Evolutionary conservation across 257 asterid genomes (phyloP), one percentile per base, ranked within the genome.

Genomic region (Plantago ovata): DNA sequence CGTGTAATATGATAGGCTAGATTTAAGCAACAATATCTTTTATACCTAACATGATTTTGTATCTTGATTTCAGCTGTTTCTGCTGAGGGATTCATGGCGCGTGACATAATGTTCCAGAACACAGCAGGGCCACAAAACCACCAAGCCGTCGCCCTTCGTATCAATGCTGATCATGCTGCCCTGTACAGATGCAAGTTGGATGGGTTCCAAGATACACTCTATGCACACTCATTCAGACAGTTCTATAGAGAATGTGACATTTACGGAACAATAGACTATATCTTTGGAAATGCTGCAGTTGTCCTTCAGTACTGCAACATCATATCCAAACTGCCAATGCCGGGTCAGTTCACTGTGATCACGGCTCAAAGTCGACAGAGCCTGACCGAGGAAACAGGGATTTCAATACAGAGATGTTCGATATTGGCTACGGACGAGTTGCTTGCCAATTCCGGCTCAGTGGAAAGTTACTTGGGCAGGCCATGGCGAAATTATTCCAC

Each of bases 81-180:
- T 0, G 94, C 91, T 0, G 87, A 79, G 18, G 97, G 98, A 1
- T 92, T 88, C 68, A 68, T 92, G 19, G 98, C 95, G 3, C 89
- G 95, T 0, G 98, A 81, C 80, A 74, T 92, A 53, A 71, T 80
- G 0, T 67, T 92, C 63, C 85, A 82, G 74, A 92, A 92, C 79
- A 65, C 86, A 12, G 98, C 97, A 0, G 97, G 97, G 6, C 86
- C 95, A 1, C 67, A 68, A 67, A 88, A 86, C 71, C 72, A 74
- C 67, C 98, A 92, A 64, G 98, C 98, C 0, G 98, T 79, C 0
- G 97, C 98, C 54, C 89, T 92, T 7, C 94, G 95, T 0, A 58
- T 86, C 24, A 89, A 69, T 19, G 89, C 95, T 0, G 95, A 92
- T 67, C 49, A 79, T 0, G 70, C 86, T 0, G 97, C 95, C 3